Conservation (phyloP, 371 early-diverging fungal genomes). For the Globomyces sp. region DNA sequence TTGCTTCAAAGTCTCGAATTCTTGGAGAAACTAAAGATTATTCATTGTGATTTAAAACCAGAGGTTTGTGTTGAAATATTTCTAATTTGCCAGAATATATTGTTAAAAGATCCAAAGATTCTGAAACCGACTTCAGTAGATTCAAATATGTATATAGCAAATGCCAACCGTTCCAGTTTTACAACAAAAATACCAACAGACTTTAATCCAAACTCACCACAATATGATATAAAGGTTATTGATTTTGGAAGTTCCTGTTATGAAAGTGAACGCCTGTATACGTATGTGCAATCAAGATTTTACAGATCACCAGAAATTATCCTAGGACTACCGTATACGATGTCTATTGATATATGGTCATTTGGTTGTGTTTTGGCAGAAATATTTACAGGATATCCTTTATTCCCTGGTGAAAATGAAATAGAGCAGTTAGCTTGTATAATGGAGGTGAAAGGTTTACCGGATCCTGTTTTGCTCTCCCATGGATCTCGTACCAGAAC, state of each 20-base stretch:
- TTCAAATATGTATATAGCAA: slow-evolving; percentile 43
- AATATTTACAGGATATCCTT: slow-evolving; percentile 76
- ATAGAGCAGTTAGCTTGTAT: slow-evolving; percentile 91
- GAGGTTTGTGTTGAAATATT: slow-evolving; percentile 58
- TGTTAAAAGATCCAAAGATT: slow-evolving; percentile 56
- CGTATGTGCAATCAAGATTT: slow-evolving; percentile 97
- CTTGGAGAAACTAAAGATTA: slow-evolving; percentile 73
- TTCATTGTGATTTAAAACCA: slow-evolving; percentile 99
- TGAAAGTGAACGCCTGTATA: slow-evolving; percentile 86
- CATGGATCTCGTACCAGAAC: slow-evolving; percentile 72
- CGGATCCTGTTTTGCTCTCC: slow-evolving; percentile 68
- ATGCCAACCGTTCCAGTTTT: slow-evolving; percentile 13
- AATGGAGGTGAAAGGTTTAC: slow-evolving; percentile 88
- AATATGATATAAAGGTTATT: slow-evolving; percentile 88
- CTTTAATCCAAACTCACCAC: slow-evolving; percentile 30
- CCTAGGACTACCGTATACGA: slow-evolving; percentile 70
- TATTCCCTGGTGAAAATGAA: slow-evolving; percentile 97
- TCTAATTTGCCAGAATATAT: slow-evolving; percentile 59
- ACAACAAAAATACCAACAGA: slow-evolving; percentile 33
- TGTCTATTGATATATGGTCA: slow-evolving; percentile 99
- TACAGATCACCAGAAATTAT: slow-evolving; percentile 98
- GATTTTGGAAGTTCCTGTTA: slow-evolving; percentile 97
- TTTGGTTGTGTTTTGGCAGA: slow-evolving; percentile 98
- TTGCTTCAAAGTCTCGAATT: slow-evolving; percentile 79
- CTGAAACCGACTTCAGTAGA: slow-evolving; percentile 29